These are phyloP conservation scores for Suillus hirtellus DNA, from an alignment of 768 basidiomycete genomes.

Conservation along the genomic window DNA sequence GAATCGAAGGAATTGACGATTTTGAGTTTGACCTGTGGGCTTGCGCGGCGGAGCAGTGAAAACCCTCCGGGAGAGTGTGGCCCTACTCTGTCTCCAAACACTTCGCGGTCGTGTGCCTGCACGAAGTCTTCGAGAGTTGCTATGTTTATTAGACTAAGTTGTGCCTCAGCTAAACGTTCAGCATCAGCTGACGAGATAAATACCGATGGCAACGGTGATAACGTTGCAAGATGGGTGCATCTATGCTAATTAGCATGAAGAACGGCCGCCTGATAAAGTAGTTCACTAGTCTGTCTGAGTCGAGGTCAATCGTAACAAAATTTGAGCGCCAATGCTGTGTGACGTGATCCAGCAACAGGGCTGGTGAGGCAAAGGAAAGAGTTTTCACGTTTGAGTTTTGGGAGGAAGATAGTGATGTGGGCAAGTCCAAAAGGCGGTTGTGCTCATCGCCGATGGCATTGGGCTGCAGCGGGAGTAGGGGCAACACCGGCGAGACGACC, in stretches of 20 bases:
- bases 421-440: conserved; percentile 15
- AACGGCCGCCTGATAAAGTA: conserved; percentile 85
- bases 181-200: not conserved
- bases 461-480: conserved; percentile 3
- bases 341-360: conserved; percentile 65
- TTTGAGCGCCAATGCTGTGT: conserved; percentile 80
- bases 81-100: conserved; percentile 49
- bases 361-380: conserved; percentile 44
- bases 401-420: conserved; percentile 17
- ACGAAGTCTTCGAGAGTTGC: conserved; percentile 69
- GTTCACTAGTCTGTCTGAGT: conserved; percentile 54
- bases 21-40: conserved; percentile 58
- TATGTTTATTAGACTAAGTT: not conserved
- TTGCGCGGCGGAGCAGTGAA: not conserved
- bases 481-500: not conserved
- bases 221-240: conserved; percentile 76
- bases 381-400: conserved; percentile 23
- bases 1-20: conserved; percentile 65
- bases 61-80: conserved; percentile 24
- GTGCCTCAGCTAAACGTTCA: not conserved
- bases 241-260: conserved; percentile 80
- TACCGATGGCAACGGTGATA: conserved; percentile 60
- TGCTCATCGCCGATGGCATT: conserved; percentile 11
- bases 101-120: conserved; percentile 61
- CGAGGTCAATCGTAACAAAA: conserved; percentile 80